Evolutionary conservation across 129 eudicot species (phyloP), one percentile per base, ranked within the genome.

Genomic region (Centrapalus pauciflorus): DNA sequence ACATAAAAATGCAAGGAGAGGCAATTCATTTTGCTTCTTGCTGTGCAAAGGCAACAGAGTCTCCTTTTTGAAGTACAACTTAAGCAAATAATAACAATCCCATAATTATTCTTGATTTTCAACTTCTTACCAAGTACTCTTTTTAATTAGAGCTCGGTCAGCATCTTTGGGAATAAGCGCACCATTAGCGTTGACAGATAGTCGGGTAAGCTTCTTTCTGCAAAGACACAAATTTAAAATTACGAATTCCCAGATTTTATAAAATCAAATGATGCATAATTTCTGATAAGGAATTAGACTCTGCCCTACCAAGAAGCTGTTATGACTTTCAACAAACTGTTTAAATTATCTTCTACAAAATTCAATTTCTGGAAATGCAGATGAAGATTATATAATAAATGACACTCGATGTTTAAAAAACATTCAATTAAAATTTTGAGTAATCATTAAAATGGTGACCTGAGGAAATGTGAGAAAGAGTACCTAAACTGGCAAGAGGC

Each of bases 401-500:
- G 3, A 38, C 7, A 38, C 10, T 38, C 46, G 10, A 38, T 14
- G 14, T 38, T 38, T 38, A 38, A 11, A 38, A 12, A 38, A 1
- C 14, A 2, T 37, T 28, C 70, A 14, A 34, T 25, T 27, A 7
- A 48, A 23, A 3, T 24, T 23, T 27, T 29, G 5, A 13, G 74
- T 5, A 55, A n/a, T 20, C 26, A 24, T 19, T 55, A 34, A 8
- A n/a, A n/a, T n/a, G n/a, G n/a, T n/a, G n/a, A n/a, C n/a, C n/a
- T n/a, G 20, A 3, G 26, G 35, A 35, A 27, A n/a, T 4, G 7
- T 59, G 14, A 60, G 1, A 59, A 26, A 57, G 27, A 43, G 41
- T 79, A 83, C 98, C 98, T 83, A 73, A 85, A 92, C 60, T 81
- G 92, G 75, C 98, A 92, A 77, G 90, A 83, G 48, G 96, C 98